Base-by-base conservation (phyloP, 345 rosid genomes). In the Psidium friedrichsthalianum region DNA sequence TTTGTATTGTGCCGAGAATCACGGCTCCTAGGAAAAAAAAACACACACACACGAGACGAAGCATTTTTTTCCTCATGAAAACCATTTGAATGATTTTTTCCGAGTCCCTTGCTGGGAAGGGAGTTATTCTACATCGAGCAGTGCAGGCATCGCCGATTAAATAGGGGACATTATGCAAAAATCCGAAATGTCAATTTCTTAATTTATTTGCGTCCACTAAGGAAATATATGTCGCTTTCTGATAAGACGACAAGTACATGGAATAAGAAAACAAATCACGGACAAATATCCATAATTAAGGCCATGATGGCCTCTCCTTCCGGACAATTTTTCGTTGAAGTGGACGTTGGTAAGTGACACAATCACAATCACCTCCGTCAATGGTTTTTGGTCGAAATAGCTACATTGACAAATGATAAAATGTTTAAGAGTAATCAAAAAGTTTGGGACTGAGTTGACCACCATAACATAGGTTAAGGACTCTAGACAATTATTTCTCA, bases 381-480 rank as follows among this genome's bases (percentile, higher is more conserved):
- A n/a, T n/a, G 3, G 15, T 64, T 64, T 32, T 6, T 4, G 8
- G 2, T 4, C 0, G 13, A 4, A 64, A 40, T 0, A 0, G 0
- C 6, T 7, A 8, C 11, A 32, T 64, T 29, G 1, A 6, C 11
- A 64, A 29, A 64, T 64, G 22, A 13, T 8, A 16, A 64, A 64
- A 64, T 3, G 4, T 14, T 61, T 6, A 1, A 18, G 18, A 52
- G 16, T 51, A 49, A 49, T 49, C 1, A 49, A 49, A 49, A 49
- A 49, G 3, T 9, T 49, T 9, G 10, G 3, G 11, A 61, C 6
- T 15, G 5, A 61, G 6, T 61, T 61, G 6, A 27, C 5, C 2
- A 1, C 20, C 10, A 0, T 0, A 27, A 4, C n/a, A n/a, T 59
- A 13, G 36, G 36, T 6, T 27, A 10, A 4, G 0, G 1, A 1